Evolutionary conservation across 805 yeast species (phyloP), one percentile per base, ranked within the genome.

Genomic region (Candida wancherniae): DNA sequence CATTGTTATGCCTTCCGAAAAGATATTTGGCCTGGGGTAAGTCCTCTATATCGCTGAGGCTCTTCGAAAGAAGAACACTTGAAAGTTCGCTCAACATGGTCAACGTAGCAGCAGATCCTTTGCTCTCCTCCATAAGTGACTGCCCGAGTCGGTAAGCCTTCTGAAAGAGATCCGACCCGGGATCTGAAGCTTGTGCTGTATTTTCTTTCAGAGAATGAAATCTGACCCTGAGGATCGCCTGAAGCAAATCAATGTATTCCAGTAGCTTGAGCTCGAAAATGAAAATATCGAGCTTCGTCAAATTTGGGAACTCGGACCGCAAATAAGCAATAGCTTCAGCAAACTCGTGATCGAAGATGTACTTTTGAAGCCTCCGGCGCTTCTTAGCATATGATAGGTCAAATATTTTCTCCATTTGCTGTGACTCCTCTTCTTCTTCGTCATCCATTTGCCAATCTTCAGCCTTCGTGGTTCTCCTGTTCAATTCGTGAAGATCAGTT

Each of bases 401-500:
- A 18, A 29, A 19, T n/a, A 14, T 26, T 4, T 27, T 29, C 24
- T 22, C 28, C 13, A 31, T 9, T 10, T 25, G 18, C 9, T 19
- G 26, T 2, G 19, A 13, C 9, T 19, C 19, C 6, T 18, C 32
- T 9, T 23, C 22, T 2, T 22, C 19, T 12, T n/a, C n/a, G n/a
- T n/a, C n/a, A n/a, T 27, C 31, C 31, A 24, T 34, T 16, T 37
- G 39, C 6, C 32, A 35, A 18, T 44, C 49, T 9, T 37, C 40
- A 5, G 29, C 19, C 4, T 24, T 22, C 13, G 21, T 22, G 15
- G 33, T 39, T 20, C 49, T 51, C 6, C 26, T 24, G 6, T 43
- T 26, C 22, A 63, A 43, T 9, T 47, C 51, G 8, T 34, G 35
- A 15, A 64, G 40, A 37, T 65, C 71, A 1, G 44, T 27, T 11